Conservation (phyloP, 108 stramenopile genomes). For the Tribonema minus region DNA sequence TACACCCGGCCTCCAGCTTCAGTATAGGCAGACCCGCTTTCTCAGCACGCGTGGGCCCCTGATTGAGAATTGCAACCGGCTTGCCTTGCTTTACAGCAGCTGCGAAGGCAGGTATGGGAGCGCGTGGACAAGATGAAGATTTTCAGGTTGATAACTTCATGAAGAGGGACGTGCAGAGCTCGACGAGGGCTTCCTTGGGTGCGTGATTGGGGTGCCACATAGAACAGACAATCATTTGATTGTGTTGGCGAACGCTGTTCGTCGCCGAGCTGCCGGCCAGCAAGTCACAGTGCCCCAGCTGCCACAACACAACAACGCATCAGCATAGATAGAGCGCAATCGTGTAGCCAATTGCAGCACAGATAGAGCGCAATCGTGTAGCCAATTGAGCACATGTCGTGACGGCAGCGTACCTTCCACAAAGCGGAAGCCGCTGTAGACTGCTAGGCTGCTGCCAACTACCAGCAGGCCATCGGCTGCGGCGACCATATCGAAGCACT, state of each 20-base stretch:
- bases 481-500: neutral
- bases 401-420: neutral
- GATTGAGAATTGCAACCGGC: conserved; percentile 15
- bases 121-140: neutral
- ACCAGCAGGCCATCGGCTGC: neutral
- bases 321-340: neutral
- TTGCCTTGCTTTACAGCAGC: conserved; percentile 33
- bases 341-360: neutral
- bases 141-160: neutral
- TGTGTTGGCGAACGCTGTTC: neutral
- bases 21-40: conserved; percentile 2
- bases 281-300: too few relatives aligned
- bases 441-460: neutral
- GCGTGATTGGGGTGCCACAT: neutral
- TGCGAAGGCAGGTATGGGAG: neutral
- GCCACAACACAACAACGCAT: too few relatives aligned
- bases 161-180: neutral
- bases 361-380: neutral
- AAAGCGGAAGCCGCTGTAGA: conserved; percentile 4
- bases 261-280: neutral
- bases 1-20: conserved; percentile 7
- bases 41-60: conserved; percentile 38
- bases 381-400: neutral
- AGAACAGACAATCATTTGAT: neutral
- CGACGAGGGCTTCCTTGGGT: neutral